Percentiles rank a stretch among this genome's conserved stretches.
phyloP scores from a whole-genome alignment of 371 early-diverging fungal genomes.

The Mortierella sp. region DNA sequence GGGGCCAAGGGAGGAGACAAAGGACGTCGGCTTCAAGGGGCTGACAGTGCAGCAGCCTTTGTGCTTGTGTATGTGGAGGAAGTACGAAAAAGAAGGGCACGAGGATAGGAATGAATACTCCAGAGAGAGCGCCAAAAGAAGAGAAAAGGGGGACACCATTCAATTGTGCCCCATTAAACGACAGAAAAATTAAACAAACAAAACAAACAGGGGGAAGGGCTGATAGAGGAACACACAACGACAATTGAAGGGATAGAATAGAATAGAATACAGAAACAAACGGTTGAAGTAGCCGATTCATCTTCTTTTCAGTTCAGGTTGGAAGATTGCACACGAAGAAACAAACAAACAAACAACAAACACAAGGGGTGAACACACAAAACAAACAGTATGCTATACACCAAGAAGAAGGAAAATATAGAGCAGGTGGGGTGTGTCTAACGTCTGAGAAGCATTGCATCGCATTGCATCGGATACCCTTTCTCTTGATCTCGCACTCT shows the following conservation, averaged over 20 bases:
- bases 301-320: not conserved
- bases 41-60: not conserved
- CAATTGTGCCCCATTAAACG: not conserved
- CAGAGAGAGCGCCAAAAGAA: constrained; percentile 6
- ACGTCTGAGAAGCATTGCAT: constrained; percentile 17
- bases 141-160: not conserved
- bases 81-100: not conserved
- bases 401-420: not conserved
- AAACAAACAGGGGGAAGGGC: constrained; percentile 3
- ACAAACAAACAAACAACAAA: not conserved
- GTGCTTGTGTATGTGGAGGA: constrained; percentile 9
- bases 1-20: not conserved
- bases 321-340: not conserved
- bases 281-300: not conserved
- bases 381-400: not conserved
- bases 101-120: not conserved
- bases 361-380: not conserved
- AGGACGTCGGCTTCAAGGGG: not conserved
- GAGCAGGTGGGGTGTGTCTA: constrained; percentile 10
- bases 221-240: not conserved
- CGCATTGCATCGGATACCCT: not conserved
- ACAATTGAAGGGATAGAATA: not conserved
- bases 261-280: not conserved
- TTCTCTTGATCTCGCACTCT: not conserved
- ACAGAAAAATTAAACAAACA: not conserved